Conservation (phyloP, 768 basidiomycete genomes). For the Rhodocollybia butyracea region DNA sequence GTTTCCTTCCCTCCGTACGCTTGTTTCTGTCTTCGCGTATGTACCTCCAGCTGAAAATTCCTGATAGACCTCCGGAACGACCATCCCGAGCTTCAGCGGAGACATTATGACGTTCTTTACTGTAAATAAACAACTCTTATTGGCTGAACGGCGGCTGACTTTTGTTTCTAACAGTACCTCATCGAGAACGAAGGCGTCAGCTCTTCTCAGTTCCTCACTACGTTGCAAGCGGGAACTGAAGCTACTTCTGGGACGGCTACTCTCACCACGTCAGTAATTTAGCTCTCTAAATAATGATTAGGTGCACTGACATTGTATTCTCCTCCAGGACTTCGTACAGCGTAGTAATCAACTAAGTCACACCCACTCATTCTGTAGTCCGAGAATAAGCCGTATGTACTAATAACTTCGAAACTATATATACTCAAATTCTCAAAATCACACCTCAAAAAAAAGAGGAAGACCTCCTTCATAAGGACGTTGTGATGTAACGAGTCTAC, state of each 20-base stretch:
- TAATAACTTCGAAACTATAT: no score
- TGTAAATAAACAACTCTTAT: constrained; percentile 21
- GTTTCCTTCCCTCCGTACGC: constrained; percentile 16
- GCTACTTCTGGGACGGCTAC: constrained; percentile 55
- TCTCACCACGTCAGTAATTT: constrained; percentile 53
- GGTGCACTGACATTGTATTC: neutral
- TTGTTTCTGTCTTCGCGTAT: no score
- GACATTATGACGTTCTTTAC: constrained; percentile 1
- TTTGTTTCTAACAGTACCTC: constrained; percentile 55
- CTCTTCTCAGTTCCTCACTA: constrained; percentile 53
- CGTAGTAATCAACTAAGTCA: neutral
- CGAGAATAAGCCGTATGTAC: no score
- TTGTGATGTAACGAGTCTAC: no score
- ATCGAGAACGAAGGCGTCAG: constrained; percentile 40
- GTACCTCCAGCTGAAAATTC: no score
- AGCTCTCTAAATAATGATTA: no score
- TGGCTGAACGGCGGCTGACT: constrained; percentile 52
- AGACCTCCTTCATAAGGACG: no score
- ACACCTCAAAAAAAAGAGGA: no score
- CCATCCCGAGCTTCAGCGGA: constrained; percentile 4
- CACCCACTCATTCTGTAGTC: no score
- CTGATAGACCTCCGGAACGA: no score
- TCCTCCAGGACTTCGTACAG: neutral
- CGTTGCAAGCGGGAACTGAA: constrained; percentile 62
- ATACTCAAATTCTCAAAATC: no score